Evolutionary conservation across 176 grass and related monocot species (phyloP).

Genomic region (Pharus latifolius): DNA sequence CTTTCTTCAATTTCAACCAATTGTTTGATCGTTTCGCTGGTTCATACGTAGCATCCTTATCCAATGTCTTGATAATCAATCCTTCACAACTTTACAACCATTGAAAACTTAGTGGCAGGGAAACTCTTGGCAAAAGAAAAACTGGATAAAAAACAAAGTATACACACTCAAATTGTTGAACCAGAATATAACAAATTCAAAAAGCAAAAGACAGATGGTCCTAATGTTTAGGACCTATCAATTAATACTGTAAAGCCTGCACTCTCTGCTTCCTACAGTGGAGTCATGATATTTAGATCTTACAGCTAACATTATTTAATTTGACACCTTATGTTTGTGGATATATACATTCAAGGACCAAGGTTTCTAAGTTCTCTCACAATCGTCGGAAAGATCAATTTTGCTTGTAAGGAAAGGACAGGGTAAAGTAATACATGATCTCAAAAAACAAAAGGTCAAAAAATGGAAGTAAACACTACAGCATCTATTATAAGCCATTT

Average conservation of each 20-base stretch:
- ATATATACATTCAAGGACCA: conserved; percentile 13
- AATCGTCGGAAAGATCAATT: too few species aligned
- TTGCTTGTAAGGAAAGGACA: too few species aligned
- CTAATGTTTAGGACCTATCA: too few species aligned
- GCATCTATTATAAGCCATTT: too few species aligned
- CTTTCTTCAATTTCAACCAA: conserved; percentile 99
- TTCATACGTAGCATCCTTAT: conserved; percentile 95
- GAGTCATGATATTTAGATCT: not conserved
- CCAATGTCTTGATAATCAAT: conserved; percentile 99
- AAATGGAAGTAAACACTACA: too few species aligned
- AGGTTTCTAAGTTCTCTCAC: too few species aligned
- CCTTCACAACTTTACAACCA: conserved; percentile 79
- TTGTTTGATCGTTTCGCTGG: conserved; percentile 95
- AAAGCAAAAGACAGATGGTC: not conserved
- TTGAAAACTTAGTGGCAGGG: conserved; percentile 11
- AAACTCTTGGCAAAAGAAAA: conserved; percentile 6
- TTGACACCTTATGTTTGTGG: not conserved
- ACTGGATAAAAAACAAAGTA: not conserved
- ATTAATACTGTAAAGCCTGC: not conserved
- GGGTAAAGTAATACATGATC: too few species aligned
- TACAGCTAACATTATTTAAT: not conserved
- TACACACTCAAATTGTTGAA: not conserved
- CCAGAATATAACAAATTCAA: not conserved
- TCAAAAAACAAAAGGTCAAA: too few species aligned
- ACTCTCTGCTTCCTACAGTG: not conserved